Base-by-base conservation (phyloP, 1,284 basidiomycete species). In the Sanguinoderma infundibulare region DNA sequence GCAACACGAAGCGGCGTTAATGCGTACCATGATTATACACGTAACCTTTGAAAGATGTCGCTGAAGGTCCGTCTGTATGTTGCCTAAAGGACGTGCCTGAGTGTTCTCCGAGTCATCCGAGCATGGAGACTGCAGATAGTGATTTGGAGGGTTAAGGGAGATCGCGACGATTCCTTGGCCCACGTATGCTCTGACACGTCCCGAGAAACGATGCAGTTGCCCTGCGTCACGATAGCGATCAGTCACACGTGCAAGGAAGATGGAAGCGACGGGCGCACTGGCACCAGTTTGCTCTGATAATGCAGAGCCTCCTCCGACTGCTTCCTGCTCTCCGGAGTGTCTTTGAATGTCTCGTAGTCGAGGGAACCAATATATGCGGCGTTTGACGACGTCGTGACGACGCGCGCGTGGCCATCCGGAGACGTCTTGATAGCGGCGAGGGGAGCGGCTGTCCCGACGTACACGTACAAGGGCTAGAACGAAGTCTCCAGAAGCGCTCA, bases 281-380 rank as follows among this genome's bases (percentile, higher is more conserved):
- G 39, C 28, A 72, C 81, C 65, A 78, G 75, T 68, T 84, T 84
- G 65, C 75, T 77, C 69, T 81, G 79, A 36, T 69, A 72, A 64
- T 84, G 83, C 32, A 81, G 70, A 0, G 55, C 52, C 65, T 67
- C 65, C 32, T 63, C 62, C 20, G 62, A 59, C 5, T 73, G 38
- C 57, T 73, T 73, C 57, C 60, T 72, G 3, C 77, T 64, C 32
- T 55, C 68, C 1, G 70, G 67, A 0, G 70, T 69, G 38, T 74
- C 75, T 24, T 57, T 62, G 51, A 79, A 64, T 7, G 73, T 71
- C 0, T 73, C 72, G 51, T 55, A 77, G 44, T 72, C 42, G 35
- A 79, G 42, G 2, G 51, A 63, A 2, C 73, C 72, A 5, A 70
- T 15, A 28, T 71, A 67, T 51, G 78, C 64, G 6, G 59, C 74